phyloP scores from a whole-genome alignment of 345 rosid genomes.

The Psidium guajava region DNA sequence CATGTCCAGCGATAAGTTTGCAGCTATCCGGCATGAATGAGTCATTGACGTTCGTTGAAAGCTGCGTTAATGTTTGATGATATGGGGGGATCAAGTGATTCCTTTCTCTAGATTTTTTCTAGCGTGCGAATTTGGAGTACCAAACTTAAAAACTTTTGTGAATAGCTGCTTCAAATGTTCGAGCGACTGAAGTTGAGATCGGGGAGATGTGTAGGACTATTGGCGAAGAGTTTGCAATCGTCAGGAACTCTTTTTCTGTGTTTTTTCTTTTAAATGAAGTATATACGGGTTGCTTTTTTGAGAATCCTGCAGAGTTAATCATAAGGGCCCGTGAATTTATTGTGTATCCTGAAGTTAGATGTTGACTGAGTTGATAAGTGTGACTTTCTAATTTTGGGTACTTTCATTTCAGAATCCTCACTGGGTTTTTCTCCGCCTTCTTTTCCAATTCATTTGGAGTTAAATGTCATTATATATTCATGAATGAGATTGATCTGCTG shows the following conservation, averaged over 20 bases:
- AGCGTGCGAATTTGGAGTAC: not conserved
- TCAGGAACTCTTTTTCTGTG: not conserved
- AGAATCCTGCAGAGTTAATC: not conserved
- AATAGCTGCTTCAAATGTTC: not conserved
- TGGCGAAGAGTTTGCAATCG: not conserved
- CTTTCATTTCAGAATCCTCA: not conserved
- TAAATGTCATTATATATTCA: not conserved
- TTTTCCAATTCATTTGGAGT: not conserved
- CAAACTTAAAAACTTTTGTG: not conserved
- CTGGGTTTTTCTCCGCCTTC: not conserved
- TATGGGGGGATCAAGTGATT: not conserved
- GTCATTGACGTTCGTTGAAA: not conserved
- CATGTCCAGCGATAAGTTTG: not conserved
- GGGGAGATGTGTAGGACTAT: not conserved
- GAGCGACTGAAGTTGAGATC: not conserved
- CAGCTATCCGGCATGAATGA: not conserved
- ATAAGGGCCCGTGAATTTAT: not conserved
- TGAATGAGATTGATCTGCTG: not conserved
- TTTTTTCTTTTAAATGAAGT: not conserved
- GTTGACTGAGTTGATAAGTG: not conserved
- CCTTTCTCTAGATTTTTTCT: not conserved
- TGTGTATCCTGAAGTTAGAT: not conserved
- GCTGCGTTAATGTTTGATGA: not conserved
- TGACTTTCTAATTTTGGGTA: not conserved
- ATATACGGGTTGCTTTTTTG: not conserved